A percentile compares a stretch with the other conserved stretches of the same genome.
Evolutionary conservation across 805 yeast species (phyloP).

Genomic region (Candida pseudoglaebosa): DNA sequence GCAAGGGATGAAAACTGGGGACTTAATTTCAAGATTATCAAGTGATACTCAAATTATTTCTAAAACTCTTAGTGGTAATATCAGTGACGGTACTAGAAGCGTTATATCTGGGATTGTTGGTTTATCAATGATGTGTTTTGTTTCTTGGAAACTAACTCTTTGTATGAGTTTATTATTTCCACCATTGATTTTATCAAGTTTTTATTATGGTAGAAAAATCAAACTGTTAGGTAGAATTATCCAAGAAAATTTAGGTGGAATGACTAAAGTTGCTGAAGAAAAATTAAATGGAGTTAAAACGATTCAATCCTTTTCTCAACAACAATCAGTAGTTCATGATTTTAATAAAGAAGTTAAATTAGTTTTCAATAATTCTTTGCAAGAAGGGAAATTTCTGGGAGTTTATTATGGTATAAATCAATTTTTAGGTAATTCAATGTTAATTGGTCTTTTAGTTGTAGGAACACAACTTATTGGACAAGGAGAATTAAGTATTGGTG

Average conservation of each 20-base stretch:
- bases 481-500: slow-evolving; percentile 82
- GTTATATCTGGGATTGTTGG: slow-evolving; percentile 82
- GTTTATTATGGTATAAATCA: slow-evolving; percentile 75
- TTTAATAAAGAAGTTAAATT: slow-evolving; percentile 68
- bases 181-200: slow-evolving; percentile 73
- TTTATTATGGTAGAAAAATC: slow-evolving; percentile 77
- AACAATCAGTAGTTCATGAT: slow-evolving; percentile 66
- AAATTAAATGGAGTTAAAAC: slow-evolving; percentile 81
- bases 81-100: slow-evolving; percentile 89
- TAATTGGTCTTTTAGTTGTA: slow-evolving; percentile 69
- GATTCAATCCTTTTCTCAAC: slow-evolving; percentile 89
- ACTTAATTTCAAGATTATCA: slow-evolving; percentile 80
- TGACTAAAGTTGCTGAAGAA: slow-evolving; percentile 90
- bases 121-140: slow-evolving; percentile 84
- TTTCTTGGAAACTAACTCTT: slow-evolving; percentile 76
- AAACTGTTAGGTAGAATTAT: slow-evolving; percentile 69
- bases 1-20: slow-evolving; percentile 70
- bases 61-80: slow-evolving; percentile 78
- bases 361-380: slow-evolving; percentile 64
- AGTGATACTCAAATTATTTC: slow-evolving; percentile 88
- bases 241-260: slow-evolving; percentile 78
- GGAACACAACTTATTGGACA: slow-evolving; percentile 79
- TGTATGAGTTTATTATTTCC: slow-evolving; percentile 81
- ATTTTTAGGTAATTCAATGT: slow-evolving; percentile 75
- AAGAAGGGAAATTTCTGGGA: slow-evolving; percentile 78